Evolutionary conservation across 306 rosid genomes (phyloP).

Genomic region (Ormosia semicastrata): DNA sequence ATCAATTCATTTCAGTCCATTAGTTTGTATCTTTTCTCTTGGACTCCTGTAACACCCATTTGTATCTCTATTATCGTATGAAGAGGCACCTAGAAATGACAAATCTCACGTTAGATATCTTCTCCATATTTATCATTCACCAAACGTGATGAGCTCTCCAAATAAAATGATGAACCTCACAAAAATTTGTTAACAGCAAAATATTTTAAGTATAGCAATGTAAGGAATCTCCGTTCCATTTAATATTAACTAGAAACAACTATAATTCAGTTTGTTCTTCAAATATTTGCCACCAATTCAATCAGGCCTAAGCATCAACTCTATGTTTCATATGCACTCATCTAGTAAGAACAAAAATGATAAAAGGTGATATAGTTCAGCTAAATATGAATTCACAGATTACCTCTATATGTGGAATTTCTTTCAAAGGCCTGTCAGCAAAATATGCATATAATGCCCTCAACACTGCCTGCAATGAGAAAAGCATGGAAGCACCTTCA

Average conservation of each 20-base stretch:
- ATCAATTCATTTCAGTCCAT: slow-evolving; percentile 60
- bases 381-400: slow-evolving; percentile 13
- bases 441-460: slow-evolving; percentile 96
- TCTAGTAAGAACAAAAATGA: background rate
- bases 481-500: slow-evolving; percentile 2
- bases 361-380: background rate
- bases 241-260: background rate
- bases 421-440: slow-evolving; percentile 95
- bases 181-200: background rate
- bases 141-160: background rate
- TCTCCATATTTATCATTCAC: slow-evolving; percentile 5
- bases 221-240: background rate
- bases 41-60: slow-evolving; percentile 98
- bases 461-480: slow-evolving; percentile 80
- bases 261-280: background rate
- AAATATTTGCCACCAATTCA: background rate
- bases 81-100: slow-evolving; percentile 76
- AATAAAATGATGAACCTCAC: background rate
- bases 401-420: slow-evolving; percentile 97
- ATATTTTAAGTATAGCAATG: background rate
- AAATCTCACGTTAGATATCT: slow-evolving; percentile 18
- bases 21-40: slow-evolving; percentile 94
- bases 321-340: background rate
- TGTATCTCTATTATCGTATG: slow-evolving; percentile 98
- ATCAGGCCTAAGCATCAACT: slow-evolving; percentile 3